A percentile compares a stretch with the other conserved stretches of the same genome.
These are phyloP conservation scores for Iberis pinnata DNA, from an alignment of 345 rosid species.

Conservation along the genomic window DNA sequence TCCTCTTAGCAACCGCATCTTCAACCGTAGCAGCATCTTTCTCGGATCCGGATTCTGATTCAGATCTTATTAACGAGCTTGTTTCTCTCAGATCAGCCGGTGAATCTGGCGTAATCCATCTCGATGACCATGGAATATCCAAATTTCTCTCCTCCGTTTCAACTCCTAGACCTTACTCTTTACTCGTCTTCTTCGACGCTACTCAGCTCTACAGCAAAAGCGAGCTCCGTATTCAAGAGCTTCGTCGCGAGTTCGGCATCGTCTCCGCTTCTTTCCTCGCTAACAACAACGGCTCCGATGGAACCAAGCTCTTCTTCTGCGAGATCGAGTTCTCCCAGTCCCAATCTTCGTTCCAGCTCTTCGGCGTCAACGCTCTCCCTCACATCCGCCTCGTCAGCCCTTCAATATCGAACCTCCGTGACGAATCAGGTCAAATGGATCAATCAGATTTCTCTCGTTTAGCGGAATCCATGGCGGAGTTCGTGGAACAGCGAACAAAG, in stretches of 20 bases:
- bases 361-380: conserved; percentile 87
- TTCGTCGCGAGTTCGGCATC: conserved; percentile 61
- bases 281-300: conserved; percentile 47
- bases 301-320: conserved; percentile 67
- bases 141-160: conserved; percentile 64
- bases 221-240: conserved; percentile 67
- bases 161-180: conserved; percentile 64
- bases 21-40: not conserved
- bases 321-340: conserved; percentile 67
- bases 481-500: conserved; percentile 53
- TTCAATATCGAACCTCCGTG: conserved; percentile 39
- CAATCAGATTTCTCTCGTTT: conserved; percentile 59
- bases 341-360: conserved; percentile 57
- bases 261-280: conserved; percentile 63
- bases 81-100: conserved; percentile 55
- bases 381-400: conserved; percentile 73
- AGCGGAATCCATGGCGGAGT: conserved; percentile 81
- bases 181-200: conserved; percentile 89
- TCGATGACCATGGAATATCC: conserved; percentile 66
- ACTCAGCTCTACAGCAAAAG: conserved; percentile 46
- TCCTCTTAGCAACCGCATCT: conserved; percentile 23
- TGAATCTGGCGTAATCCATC: conserved; percentile 62
- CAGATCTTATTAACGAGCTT: conserved; percentile 56
- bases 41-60: conserved; percentile 19
- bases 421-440: conserved; percentile 65